A percentile compares a stretch with the other conserved stretches of the same genome.
Evolutionary conservation across 2,329 filamentous ascomycete genomes (phyloP).

Genomic region (Grosmannia huntii): DNA sequence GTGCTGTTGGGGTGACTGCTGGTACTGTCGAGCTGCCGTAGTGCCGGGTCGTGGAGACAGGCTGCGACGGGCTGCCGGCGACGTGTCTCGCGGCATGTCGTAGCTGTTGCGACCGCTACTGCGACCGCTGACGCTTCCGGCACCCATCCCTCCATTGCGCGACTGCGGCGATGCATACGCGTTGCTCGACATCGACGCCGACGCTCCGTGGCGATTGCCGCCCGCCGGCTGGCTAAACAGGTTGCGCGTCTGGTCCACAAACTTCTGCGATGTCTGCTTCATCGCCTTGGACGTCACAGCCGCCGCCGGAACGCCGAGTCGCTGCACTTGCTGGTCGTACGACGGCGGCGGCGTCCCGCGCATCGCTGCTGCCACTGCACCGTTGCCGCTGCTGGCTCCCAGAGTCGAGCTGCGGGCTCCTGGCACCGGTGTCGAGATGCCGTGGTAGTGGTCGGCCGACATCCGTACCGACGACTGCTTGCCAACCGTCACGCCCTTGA

Average conservation of each 20-base stretch:
- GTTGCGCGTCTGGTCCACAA: constrained; percentile 66
- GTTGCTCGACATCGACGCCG: neutral
- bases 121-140: constrained; percentile 8
- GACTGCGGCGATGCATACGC: neutral
- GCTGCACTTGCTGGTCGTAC: constrained; percentile 66
- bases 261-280: constrained; percentile 89
- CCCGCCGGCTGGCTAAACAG: constrained; percentile 44
- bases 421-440: constrained; percentile 72
- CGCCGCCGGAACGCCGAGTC: constrained; percentile 77
- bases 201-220: neutral
- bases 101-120: neutral
- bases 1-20: constrained; percentile 6
- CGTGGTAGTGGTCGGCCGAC: constrained; percentile 91
- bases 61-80: constrained; percentile 48
- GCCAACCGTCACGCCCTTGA: constrained; percentile 61
- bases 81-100: constrained; percentile 32
- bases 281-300: constrained; percentile 90
- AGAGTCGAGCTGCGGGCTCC: constrained; percentile 24
- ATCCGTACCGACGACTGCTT: constrained; percentile 76
- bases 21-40: constrained; percentile 20
- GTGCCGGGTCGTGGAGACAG: constrained; percentile 48
- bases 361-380: constrained; percentile 39
- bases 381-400: constrained; percentile 19
- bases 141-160: neutral
- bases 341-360: constrained; percentile 75